These are phyloP conservation scores for Pisolithus sp. DNA, from an alignment of 768 basidiomycete species.

Conservation along the genomic window DNA sequence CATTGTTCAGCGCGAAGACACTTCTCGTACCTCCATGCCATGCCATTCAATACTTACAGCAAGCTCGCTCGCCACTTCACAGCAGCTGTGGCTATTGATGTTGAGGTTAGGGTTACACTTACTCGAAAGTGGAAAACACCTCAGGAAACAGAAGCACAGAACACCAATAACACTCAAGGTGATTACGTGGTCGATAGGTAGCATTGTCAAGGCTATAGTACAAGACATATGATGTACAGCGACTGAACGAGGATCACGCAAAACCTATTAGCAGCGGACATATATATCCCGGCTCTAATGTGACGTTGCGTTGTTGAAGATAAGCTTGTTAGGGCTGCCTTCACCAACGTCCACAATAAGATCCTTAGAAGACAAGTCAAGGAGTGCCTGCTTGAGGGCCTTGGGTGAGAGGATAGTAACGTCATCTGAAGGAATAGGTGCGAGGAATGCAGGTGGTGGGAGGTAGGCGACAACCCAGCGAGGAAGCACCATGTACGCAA, in stretches of 20 bases:
- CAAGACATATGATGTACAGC: background rate
- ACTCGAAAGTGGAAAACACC: no score
- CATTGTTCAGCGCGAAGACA: background rate
- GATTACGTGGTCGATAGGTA: no score
- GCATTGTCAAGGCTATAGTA: background rate
- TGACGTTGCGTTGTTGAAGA: slow-evolving; percentile 73
- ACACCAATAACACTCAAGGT: no score
- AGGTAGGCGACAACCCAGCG: slow-evolving; percentile 51
- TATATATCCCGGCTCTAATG: slow-evolving; percentile 3
- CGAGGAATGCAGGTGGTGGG: slow-evolving; percentile 44
- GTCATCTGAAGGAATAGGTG: slow-evolving; percentile 38
- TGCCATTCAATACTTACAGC: background rate
- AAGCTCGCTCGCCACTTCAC: background rate
- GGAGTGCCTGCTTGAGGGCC: slow-evolving; percentile 71
- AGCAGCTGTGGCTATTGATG: no score
- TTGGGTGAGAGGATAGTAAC: slow-evolving; percentile 49
- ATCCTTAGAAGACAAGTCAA: slow-evolving; percentile 50
- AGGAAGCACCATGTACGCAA: slow-evolving; percentile 52
- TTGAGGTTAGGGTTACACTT: no score
- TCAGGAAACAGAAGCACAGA: no score
- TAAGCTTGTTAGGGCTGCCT: slow-evolving; percentile 62
- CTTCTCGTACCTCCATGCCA: slow-evolving; percentile 1
- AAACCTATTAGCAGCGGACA: background rate
- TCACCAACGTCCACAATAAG: slow-evolving; percentile 41
- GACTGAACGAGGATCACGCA: slow-evolving; percentile 2